Percentiles rank a stretch among this genome's conserved stretches.
phyloP scores from a whole-genome alignment of 768 basidiomycete genomes.

The Termitomyces sp. region DNA sequence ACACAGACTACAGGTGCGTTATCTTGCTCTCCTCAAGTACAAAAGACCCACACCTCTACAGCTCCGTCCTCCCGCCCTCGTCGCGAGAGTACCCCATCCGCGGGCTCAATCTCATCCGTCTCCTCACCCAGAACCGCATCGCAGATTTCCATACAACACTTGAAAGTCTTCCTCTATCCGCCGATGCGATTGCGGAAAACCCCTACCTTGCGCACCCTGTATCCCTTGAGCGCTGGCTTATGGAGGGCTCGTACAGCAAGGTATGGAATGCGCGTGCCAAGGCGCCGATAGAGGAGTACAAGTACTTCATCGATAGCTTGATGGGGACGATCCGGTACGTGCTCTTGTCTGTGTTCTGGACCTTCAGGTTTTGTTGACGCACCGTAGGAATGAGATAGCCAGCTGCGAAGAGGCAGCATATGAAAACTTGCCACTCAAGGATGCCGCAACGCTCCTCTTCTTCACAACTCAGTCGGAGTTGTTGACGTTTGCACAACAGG shows the following conservation, averaged over 20 bases:
- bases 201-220: constrained; percentile 81
- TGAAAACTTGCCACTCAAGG: constrained; percentile 83
- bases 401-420: constrained; percentile 96
- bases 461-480: constrained; percentile 82
- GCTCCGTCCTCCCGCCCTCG: constrained; percentile 76
- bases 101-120: constrained; percentile 90
- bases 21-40: background rate
- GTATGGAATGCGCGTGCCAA: constrained; percentile 95
- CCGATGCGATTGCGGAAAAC: constrained; percentile 64
- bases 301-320: constrained; percentile 87
- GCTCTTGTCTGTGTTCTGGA: background rate
- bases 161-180: constrained; percentile 76
- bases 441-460: constrained; percentile 89
- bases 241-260: constrained; percentile 98
- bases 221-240: constrained; percentile 93
- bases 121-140: constrained; percentile 93
- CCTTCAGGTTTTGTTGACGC: background rate
- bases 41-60: constrained; percentile 19
- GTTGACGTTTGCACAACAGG: constrained; percentile 77
- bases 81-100: constrained; percentile 85
- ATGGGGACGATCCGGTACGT: constrained; percentile 90
- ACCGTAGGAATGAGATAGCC: constrained; percentile 87
- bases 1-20: constrained; percentile 73
- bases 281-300: constrained; percentile 92
- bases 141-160: constrained; percentile 97